Conservation (phyloP, 2,329 filamentous ascomycete species). For the Akanthomyces lecanii region DNA sequence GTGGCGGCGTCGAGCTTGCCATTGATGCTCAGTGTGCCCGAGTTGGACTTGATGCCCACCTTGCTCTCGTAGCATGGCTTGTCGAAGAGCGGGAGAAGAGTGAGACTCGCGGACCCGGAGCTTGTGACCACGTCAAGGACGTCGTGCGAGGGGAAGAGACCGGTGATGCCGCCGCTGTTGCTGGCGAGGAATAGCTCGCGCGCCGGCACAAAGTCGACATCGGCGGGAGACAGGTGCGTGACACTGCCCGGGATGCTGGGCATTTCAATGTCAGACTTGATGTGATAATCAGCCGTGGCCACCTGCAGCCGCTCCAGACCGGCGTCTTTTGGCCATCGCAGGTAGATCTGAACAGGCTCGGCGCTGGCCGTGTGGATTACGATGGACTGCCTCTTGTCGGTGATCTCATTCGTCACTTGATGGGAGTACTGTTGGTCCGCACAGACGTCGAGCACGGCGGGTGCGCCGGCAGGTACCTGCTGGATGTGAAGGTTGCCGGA, state of each 20-base stretch:
- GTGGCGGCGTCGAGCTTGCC: not conserved
- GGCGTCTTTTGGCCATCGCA: not conserved
- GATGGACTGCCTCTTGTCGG: not conserved
- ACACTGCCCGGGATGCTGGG: not conserved
- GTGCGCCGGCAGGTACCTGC: not conserved
- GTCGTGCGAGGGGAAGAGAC: not conserved
- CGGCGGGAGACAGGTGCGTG: not conserved
- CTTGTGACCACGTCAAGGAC: not conserved
- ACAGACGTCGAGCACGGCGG: not conserved
- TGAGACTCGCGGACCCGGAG: not conserved
- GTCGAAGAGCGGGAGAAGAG: not conserved
- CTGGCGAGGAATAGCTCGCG: not conserved
- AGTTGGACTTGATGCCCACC: not conserved
- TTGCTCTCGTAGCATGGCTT: not conserved
- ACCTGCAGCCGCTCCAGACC: not conserved
- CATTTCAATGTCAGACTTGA: not conserved
- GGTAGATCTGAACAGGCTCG: not conserved
- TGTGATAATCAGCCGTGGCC: not conserved
- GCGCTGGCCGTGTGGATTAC: not conserved
- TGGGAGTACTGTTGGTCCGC: not conserved
- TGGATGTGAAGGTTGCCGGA: slow-evolving; percentile 1
- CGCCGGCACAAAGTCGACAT: not conserved
- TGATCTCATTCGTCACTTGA: not conserved
- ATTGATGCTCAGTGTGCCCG: not conserved
- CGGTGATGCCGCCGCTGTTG: not conserved